Conservation (phyloP, 129 eudicot species). For the Lonicera japonica region DNA sequence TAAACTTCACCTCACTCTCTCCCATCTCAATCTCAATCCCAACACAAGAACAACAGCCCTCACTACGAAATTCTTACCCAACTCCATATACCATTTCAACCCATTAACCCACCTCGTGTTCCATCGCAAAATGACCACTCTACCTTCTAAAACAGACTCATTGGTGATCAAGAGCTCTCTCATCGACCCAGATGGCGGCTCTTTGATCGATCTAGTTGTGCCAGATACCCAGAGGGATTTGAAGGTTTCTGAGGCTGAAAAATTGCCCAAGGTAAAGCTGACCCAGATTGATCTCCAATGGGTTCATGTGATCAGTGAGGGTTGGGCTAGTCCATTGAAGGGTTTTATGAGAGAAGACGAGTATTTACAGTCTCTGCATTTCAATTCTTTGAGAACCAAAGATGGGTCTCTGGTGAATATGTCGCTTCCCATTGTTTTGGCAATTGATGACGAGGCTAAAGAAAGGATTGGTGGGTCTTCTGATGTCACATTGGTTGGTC, state of each 20-base stretch:
- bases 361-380: conserved; percentile 91
- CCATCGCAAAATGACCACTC: conserved; percentile 18
- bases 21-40: conserved; percentile 27
- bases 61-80: conserved; percentile 15
- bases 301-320: conserved; percentile 95
- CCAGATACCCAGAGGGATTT: conserved; percentile 47
- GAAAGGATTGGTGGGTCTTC: conserved; percentile 41
- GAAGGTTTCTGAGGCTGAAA: conserved; percentile 56
- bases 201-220: conserved; percentile 70
- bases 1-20: conserved; percentile 30
- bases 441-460: conserved; percentile 69
- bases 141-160: neutral
- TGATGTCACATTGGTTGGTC: conserved; percentile 71
- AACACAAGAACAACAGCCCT: conserved; percentile 17
- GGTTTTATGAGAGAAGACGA: conserved; percentile 95
- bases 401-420: conserved; percentile 70
- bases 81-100: conserved; percentile 44
- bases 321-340: conserved; percentile 93
- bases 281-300: conserved; percentile 84
- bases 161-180: conserved; percentile 51
- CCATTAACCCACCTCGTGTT: conserved; percentile 34
- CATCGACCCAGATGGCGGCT: conserved; percentile 92
- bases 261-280: conserved; percentile 53
- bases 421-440: conserved; percentile 93
- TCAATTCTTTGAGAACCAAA: conserved; percentile 52